Evolutionary conservation across 1,284 basidiomycete genomes (phyloP).

Genomic region (Sanghuangporus baumii): DNA sequence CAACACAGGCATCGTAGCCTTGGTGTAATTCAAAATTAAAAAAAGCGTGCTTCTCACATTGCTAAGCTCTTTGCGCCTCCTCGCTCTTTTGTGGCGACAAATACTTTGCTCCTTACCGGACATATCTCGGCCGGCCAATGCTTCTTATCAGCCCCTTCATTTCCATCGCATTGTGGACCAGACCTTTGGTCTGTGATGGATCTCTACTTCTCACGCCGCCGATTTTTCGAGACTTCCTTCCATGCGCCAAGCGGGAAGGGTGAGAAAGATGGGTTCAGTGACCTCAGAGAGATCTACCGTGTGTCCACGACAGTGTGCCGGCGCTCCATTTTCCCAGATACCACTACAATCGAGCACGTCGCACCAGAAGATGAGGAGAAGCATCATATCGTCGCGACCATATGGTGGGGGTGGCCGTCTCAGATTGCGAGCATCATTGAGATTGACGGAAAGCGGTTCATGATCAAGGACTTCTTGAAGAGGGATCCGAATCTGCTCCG

Average conservation of each 20-base stretch:
- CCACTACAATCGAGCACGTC: constrained; percentile 8
- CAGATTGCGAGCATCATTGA: constrained; percentile 1
- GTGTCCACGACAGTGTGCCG: constrained; percentile 3
- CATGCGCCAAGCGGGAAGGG: background rate
- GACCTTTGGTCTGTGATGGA: background rate
- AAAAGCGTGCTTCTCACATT: too few species aligned
- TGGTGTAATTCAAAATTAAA: too few species aligned
- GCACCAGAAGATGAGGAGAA: background rate
- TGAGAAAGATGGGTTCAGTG: background rate
- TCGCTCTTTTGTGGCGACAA: background rate
- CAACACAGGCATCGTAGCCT: too few species aligned
- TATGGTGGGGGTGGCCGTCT: constrained; percentile 5
- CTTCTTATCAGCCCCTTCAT: background rate
- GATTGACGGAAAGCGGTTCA: constrained; percentile 1
- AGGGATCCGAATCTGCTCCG: background rate
- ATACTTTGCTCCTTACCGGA: background rate
- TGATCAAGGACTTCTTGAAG: constrained; percentile 2
- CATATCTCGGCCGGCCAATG: background rate
- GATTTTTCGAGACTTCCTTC: constrained; percentile 5
- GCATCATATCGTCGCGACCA: background rate
- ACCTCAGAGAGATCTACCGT: constrained; percentile 2
- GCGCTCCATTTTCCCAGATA: constrained; percentile 1
- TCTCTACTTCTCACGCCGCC: constrained; percentile 11
- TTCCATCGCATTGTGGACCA: background rate
- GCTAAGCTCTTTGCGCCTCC: too few species aligned